Evolutionary conservation across 371 early-diverging fungal species (phyloP).

Genomic region (Gilbertella persicaria): DNA sequence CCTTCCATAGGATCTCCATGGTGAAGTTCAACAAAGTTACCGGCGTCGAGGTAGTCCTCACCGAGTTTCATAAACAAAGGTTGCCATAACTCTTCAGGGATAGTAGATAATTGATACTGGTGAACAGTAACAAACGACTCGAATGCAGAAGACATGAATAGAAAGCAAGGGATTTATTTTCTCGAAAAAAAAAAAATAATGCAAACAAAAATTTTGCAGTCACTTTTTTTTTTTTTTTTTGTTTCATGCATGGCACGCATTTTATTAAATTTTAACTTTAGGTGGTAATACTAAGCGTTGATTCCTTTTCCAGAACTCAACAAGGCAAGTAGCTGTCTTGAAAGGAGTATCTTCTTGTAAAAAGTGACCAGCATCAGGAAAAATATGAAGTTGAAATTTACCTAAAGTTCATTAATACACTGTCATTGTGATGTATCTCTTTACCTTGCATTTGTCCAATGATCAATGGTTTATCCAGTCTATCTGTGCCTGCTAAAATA

Average conservation of each 20-base stretch:
- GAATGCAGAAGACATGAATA: slow-evolving; percentile 33
- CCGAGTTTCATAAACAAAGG: slow-evolving; percentile 63
- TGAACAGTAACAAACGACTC: slow-evolving; percentile 63
- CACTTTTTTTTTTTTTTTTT: too few species aligned
- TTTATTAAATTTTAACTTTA: slow-evolving; percentile 27
- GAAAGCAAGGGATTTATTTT: not conserved
- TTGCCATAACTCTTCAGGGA: slow-evolving; percentile 65
- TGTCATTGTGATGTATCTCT: not conserved
- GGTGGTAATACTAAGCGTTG: slow-evolving; percentile 68
- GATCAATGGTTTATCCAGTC: slow-evolving; percentile 87
- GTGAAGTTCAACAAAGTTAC: slow-evolving; percentile 54
- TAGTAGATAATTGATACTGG: slow-evolving; percentile 57
- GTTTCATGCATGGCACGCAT: too few species aligned
- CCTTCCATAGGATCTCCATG: slow-evolving; percentile 57
- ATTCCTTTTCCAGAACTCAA: slow-evolving; percentile 85
- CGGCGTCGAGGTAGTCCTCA: slow-evolving; percentile 65
- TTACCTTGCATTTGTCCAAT: slow-evolving; percentile 97
- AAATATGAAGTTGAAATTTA: slow-evolving; percentile 85
- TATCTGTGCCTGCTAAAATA: slow-evolving; percentile 89
- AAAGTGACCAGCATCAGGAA: slow-evolving; percentile 85
- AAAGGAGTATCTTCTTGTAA: slow-evolving; percentile 91
- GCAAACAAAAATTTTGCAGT: too few species aligned
- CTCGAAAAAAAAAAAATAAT: too few species aligned
- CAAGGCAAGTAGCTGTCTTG: slow-evolving; percentile 65
- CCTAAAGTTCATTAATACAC: slow-evolving; percentile 37